Evolutionary conservation across 352 stramenopile genomes (phyloP).

Genomic region (Phytophthora chlamydospora): DNA sequence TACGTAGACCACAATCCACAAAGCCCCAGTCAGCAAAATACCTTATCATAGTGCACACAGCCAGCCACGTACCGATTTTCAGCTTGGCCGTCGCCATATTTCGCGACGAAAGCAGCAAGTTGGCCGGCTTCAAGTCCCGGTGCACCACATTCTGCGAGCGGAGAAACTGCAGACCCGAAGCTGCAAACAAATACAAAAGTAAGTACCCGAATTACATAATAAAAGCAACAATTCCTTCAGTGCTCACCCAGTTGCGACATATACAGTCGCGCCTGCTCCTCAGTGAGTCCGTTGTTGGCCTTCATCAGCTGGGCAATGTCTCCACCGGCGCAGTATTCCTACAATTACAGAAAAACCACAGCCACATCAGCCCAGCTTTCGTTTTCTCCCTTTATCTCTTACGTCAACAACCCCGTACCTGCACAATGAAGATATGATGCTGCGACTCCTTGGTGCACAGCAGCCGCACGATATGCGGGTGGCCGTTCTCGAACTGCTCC

Average conservation of each 20-base stretch:
- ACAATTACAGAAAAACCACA: background rate
- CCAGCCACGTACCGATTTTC: conserved; percentile 63
- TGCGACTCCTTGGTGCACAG: conserved; percentile 85
- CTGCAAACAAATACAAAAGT: conserved; percentile 29
- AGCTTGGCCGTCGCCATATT: conserved; percentile 70
- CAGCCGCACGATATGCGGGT: conserved; percentile 83
- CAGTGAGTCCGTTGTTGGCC: conserved; percentile 54
- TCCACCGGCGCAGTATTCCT: conserved; percentile 83
- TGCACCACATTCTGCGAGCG: conserved; percentile 81
- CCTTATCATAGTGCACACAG: conserved; percentile 1
- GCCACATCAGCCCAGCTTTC: conserved; percentile 1
- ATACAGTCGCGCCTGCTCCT: conserved; percentile 75
- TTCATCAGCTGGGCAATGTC: conserved; percentile 83
- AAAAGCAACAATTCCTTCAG: background rate
- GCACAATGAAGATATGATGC: conserved; percentile 83
- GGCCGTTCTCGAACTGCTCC: conserved; percentile 87
- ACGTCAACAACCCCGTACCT: conserved; percentile 36
- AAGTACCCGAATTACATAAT: background rate
- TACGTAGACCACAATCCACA: conserved; percentile 19
- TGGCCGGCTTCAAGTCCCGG: conserved; percentile 78
- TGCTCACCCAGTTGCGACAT: conserved; percentile 77
- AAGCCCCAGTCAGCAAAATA: conserved; percentile 34
- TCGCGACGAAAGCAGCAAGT: conserved; percentile 74
- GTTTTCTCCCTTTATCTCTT: background rate
- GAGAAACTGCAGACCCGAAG: conserved; percentile 76